phyloP scores from a whole-genome alignment of 805 yeast species.

The Metschnikowia sp. region DNA sequence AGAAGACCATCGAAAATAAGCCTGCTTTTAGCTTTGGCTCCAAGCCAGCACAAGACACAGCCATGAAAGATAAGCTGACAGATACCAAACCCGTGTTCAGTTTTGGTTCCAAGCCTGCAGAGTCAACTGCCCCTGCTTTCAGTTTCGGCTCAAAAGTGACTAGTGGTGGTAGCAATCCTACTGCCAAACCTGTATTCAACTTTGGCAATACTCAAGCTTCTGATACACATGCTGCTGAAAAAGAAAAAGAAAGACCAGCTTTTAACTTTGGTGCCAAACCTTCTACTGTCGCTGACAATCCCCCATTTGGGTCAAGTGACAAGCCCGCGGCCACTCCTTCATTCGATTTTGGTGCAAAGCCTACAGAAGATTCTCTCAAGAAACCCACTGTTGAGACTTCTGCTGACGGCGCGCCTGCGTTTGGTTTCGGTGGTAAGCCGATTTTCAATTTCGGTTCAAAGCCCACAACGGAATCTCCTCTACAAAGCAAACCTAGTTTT shows the following conservation, averaged over 20 bases:
- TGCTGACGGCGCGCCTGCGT: neutral
- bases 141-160: too few species aligned
- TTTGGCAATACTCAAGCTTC: slow-evolving; percentile 4
- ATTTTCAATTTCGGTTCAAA: neutral
- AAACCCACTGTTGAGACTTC: neutral
- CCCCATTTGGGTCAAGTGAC: too few species aligned
- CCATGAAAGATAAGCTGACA: neutral
- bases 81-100: neutral
- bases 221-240: neutral
- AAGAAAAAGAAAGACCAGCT: neutral
- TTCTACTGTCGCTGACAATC: too few species aligned
- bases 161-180: too few species aligned
- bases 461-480: neutral
- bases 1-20: neutral
- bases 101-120: slow-evolving; percentile 1
- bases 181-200: slow-evolving; percentile 1
- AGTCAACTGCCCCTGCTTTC: neutral
- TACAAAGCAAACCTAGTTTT: neutral
- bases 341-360: neutral
- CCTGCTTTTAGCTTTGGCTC: slow-evolving; percentile 11
- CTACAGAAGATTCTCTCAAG: neutral
- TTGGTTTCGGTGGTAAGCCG: neutral
- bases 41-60: slow-evolving; percentile 1
- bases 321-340: neutral
- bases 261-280: slow-evolving; percentile 2